Base-by-base conservation (phyloP, 2,329 filamentous ascomycete genomes). In the Fusarium xyrophilum region DNA sequence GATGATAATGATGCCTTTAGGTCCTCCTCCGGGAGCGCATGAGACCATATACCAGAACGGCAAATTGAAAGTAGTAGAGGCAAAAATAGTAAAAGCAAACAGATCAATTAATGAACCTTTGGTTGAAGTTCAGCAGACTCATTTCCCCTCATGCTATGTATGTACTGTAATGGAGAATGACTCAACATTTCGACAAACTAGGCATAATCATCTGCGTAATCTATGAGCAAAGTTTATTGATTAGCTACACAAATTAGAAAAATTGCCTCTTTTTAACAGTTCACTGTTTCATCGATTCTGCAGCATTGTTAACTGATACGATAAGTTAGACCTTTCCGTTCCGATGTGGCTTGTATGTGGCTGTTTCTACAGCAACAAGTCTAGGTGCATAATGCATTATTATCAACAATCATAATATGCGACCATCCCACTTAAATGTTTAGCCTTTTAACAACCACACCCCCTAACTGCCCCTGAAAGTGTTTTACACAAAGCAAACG, bases 21-120 rank as follows among this genome's bases (percentile, higher is more conserved):
- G 61, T 70, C 58, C 56, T 63, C 53, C 50, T 71, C 71, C 56
- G 59, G 65, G 62, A 72, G 59, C 51, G 64, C 62, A 44, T 58
- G 52, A 60, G 71, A 71, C 64, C 62, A 63, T 67, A 73, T 74
- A 71, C 68, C 64, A 74, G 63, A 56, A 70, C 44, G 70, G 61
- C 63, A 68, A 71, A 69, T 62, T 71, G 68, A 47, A 55, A 70
- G 61, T 74, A 74, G 74, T 74, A 73, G 63, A 70, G 68, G 68
- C 67, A 73, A 71, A 72, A 68, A 63, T 46, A 74, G 73, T 74
- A 67, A 71, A 72, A 68, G 65, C 63, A 72, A 60, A 64, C 67
- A 67, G 61, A 61, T 71, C 67, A 67, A 65, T 62, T 60, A 62
- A 65, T 65, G 32, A 68, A 63, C 50, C 54, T 39, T 70, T 72